phyloP scores from a whole-genome alignment of 1,284 basidiomycete genomes.

The Trichosporon inkin region DNA sequence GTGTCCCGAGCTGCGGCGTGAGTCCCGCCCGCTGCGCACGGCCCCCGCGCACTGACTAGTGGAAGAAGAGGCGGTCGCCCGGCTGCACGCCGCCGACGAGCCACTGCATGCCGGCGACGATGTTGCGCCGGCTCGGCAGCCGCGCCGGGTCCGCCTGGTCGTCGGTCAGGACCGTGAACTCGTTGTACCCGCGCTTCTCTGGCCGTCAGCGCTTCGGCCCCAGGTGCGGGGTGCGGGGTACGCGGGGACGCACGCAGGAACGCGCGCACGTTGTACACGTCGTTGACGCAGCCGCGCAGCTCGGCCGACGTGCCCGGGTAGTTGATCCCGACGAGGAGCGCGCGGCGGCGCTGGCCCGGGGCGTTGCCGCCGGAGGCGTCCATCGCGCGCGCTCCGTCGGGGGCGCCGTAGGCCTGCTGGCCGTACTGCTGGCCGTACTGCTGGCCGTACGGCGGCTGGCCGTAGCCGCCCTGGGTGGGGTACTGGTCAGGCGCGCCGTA shows the following conservation, averaged over 20 bases:
- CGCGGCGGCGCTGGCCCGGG: conserved; percentile 6
- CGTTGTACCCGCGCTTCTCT: conserved; percentile 65
- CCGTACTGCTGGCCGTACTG: conserved; percentile 2
- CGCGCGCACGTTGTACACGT: conserved; percentile 68
- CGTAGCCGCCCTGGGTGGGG: background rate
- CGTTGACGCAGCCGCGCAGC: conserved; percentile 81
- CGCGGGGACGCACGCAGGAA: conserved; percentile 58
- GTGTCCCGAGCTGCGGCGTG: conserved; percentile 58
- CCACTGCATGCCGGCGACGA: conserved; percentile 85
- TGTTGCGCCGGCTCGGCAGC: conserved; percentile 73
- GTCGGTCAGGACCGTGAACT: conserved; percentile 86
- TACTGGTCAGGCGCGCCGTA: background rate
- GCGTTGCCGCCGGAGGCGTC: background rate
- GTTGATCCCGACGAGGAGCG: conserved; percentile 56
- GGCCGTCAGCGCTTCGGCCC: conserved; percentile 11
- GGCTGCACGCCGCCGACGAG: conserved; percentile 70
- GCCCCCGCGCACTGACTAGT: conserved; percentile 48
- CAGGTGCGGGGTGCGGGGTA: too few species aligned
- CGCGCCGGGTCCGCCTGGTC: conserved; percentile 61
- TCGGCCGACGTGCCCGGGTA: conserved; percentile 64
- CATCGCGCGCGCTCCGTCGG: background rate
- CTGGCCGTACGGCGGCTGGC: conserved; percentile 5
- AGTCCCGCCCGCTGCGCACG: background rate
- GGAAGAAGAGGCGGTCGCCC: conserved; percentile 88
- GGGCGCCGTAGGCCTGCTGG: conserved; percentile 7